A percentile compares a stretch with the other conserved stretches of the same genome.
These are phyloP conservation scores for Aquilaria sinensis DNA, from an alignment of 345 rosid genomes.

Conservation along the genomic window DNA sequence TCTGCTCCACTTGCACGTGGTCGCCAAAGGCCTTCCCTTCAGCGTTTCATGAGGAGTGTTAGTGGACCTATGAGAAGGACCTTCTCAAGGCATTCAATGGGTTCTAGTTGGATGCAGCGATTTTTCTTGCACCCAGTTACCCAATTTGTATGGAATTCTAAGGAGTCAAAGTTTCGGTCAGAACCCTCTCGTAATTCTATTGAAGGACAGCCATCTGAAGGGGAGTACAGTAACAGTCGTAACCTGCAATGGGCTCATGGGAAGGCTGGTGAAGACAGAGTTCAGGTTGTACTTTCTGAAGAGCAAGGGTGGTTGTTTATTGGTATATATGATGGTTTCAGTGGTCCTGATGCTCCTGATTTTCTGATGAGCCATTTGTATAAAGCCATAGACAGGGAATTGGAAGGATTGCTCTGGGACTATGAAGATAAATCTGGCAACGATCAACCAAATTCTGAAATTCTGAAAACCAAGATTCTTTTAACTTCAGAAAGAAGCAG, in stretches of 20 bases:
- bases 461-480: conserved; percentile 14
- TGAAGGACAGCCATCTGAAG: conserved; percentile 55
- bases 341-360: conserved; percentile 98
- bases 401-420: conserved; percentile 92
- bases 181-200: conserved; percentile 51
- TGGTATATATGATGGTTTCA: conserved; percentile 98
- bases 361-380: conserved; percentile 86
- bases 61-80: conserved; percentile 94
- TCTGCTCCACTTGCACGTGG: conserved; percentile 87
- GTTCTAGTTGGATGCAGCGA: conserved; percentile 73
- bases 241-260: conserved; percentile 99
- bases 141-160: conserved; percentile 63
- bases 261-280: conserved; percentile 97
- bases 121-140: conserved; percentile 69
- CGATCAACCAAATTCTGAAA: conserved; percentile 31
- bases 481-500: conserved; percentile 19
- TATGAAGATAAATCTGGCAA: conserved; percentile 49
- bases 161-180: conserved; percentile 55
- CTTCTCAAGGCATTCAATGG: conserved; percentile 68
- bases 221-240: conserved; percentile 43
- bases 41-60: conserved; percentile 73
- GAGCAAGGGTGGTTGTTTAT: conserved; percentile 97
- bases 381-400: conserved; percentile 77
- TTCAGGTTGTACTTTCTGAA: conserved; percentile 96
- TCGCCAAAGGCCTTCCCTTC: conserved; percentile 58